A percentile compares a stretch with the other conserved stretches of the same genome.
These are phyloP conservation scores for Lentinula aciculospora DNA, from an alignment of 768 basidiomycete species.

Conservation along the genomic window DNA sequence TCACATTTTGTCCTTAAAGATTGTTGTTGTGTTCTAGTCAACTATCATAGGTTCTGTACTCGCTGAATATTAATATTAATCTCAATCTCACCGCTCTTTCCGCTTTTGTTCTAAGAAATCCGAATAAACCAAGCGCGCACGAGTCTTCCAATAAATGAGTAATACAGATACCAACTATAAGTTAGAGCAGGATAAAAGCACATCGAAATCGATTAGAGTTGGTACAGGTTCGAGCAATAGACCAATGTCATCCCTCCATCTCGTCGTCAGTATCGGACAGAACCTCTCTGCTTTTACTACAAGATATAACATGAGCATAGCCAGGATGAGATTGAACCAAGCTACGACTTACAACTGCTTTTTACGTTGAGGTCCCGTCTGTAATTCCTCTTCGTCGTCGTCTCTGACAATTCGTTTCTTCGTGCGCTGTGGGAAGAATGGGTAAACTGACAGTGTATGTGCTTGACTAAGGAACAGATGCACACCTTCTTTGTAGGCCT, in stretches of 20 bases:
- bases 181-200: background rate
- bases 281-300: constrained; percentile 84
- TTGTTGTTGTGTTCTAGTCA: too few relatives aligned
- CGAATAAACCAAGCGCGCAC: too few relatives aligned
- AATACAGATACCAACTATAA: background rate
- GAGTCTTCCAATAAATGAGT: background rate
- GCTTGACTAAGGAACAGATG: background rate
- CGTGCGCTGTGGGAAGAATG: constrained; percentile 12
- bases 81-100: too few relatives aligned
- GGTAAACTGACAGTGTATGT: background rate
- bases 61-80: too few relatives aligned
- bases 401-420: constrained; percentile 79
- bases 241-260: constrained; percentile 42
- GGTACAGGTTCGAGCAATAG: background rate
- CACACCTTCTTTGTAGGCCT: constrained; percentile 68
- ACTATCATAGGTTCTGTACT: too few relatives aligned
- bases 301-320: constrained; percentile 5
- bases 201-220: background rate
- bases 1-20: constrained; percentile 27
- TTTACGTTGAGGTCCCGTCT: constrained; percentile 56
- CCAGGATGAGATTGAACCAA: background rate
- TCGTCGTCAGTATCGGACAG: constrained; percentile 88
- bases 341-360: constrained; percentile 61
- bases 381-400: constrained; percentile 67
- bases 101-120: too few relatives aligned